These are phyloP conservation scores for Rhizopogon salebrosus DNA, from an alignment of 768 basidiomycete species.

Conservation along the genomic window DNA sequence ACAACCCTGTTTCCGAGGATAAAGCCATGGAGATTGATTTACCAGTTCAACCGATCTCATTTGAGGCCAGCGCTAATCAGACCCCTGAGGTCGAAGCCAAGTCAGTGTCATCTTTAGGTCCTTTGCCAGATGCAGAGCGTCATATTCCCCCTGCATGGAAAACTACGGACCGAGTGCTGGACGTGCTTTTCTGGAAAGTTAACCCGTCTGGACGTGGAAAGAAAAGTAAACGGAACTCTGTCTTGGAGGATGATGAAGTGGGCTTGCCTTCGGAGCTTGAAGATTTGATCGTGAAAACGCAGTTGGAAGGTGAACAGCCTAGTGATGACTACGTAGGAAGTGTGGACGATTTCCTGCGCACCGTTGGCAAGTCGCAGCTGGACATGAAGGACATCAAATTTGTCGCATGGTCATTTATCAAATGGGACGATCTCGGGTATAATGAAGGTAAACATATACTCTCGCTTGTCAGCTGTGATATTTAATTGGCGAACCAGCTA, in stretches of 20 bases:
- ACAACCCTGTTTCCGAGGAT: slow-evolving; percentile 33
- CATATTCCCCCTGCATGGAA: slow-evolving; percentile 80
- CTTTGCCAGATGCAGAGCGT: slow-evolving; percentile 65
- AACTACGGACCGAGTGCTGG: slow-evolving; percentile 88
- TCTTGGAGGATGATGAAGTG: slow-evolving; percentile 21
- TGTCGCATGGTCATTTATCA: slow-evolving; percentile 81
- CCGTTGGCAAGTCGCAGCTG: slow-evolving; percentile 35
- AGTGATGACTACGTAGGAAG: slow-evolving; percentile 48
- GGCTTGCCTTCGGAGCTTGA: slow-evolving; percentile 11
- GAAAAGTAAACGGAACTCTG: slow-evolving; percentile 14
- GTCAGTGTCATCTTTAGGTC: slow-evolving; percentile 18
- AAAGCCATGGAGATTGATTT: slow-evolving; percentile 23
- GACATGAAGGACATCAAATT: slow-evolving; percentile 46
- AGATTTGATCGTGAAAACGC: slow-evolving; percentile 33
- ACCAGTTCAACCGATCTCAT: slow-evolving; percentile 19
- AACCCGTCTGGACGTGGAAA: slow-evolving; percentile 21
- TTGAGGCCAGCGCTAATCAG: slow-evolving; percentile 37
- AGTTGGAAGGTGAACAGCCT: slow-evolving; percentile 63
- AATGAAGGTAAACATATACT: slow-evolving; percentile 58
- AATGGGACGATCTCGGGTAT: slow-evolving; percentile 93
- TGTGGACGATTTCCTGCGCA: slow-evolving; percentile 46
- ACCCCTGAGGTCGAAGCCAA: slow-evolving; percentile 30
- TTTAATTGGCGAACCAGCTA: slow-evolving; percentile 42
- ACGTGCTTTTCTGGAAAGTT: slow-evolving; percentile 61
- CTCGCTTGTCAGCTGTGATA: slow-evolving; percentile 4